phyloP scores from a whole-genome alignment of 345 rosid genomes.

The Excoecaria cochinchinensis region DNA sequence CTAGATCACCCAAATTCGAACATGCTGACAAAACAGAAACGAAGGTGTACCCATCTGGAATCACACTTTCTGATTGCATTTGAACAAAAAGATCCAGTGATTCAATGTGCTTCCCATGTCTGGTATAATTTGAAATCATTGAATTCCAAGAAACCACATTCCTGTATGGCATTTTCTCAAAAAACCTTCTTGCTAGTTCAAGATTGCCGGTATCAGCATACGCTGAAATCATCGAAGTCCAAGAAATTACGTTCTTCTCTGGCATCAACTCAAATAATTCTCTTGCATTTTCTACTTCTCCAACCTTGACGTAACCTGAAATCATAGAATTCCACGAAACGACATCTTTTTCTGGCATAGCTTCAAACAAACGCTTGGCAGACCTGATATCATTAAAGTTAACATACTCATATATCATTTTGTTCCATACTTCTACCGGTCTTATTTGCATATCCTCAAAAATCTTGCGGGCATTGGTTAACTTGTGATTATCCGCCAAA shows the following conservation, averaged over 20 bases:
- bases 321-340: conserved; percentile 48
- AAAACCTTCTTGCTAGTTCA: conserved; percentile 17
- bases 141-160: conserved; percentile 43
- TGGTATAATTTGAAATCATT: conserved; percentile 29
- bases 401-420: conserved; percentile 16
- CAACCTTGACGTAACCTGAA: conserved; percentile 31
- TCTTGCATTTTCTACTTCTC: conserved; percentile 38
- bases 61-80: conserved; percentile 26
- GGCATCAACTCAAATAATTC: conserved; percentile 30
- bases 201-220: conserved; percentile 29
- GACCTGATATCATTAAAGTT: conserved; percentile 25
- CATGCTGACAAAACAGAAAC: conserved; percentile 41
- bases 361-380: conserved; percentile 41
- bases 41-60: conserved; percentile 36
- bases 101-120: conserved; percentile 23
- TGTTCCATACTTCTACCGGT: conserved; percentile 37
- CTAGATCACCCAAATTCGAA: conserved; percentile 37
- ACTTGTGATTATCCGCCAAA: background rate
- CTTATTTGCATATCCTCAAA: conserved; percentile 31
- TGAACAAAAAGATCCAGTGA: conserved; percentile 30
- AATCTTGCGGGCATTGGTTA: conserved; percentile 30
- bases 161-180: conserved; percentile 31
- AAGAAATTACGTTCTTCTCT: conserved; percentile 42
- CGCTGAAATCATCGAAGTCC: conserved; percentile 40
- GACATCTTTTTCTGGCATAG: conserved; percentile 39